Conservation (phyloP, 129 eudicot genomes). For the Oenanthe sinensis region DNA sequence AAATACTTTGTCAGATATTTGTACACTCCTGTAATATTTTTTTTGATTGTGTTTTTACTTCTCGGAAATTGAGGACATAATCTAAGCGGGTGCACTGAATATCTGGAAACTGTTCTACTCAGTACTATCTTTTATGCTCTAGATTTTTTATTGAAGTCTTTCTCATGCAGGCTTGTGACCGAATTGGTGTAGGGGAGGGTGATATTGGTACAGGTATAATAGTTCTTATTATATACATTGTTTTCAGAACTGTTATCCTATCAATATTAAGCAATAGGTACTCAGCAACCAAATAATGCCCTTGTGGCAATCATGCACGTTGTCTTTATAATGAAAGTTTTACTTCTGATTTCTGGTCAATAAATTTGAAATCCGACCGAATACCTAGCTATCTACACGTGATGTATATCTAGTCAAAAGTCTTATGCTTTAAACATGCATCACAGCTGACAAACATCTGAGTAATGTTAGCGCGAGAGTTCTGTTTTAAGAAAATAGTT, state of each 20-base stretch:
- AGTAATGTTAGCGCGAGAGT: neutral
- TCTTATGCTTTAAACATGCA: neutral
- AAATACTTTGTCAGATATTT: neutral
- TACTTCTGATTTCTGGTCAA: neutral
- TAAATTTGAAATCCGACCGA: neutral
- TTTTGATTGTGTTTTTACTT: neutral
- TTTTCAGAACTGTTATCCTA: neutral
- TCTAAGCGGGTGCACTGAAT: neutral
- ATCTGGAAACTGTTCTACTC: neutral
- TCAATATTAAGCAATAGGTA: neutral
- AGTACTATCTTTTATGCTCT: constrained; percentile 8
- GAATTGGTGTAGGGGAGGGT: constrained; percentile 59
- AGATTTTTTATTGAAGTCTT: constrained; percentile 11
- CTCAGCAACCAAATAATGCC: neutral
- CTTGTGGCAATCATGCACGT: neutral
- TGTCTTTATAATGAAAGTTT: neutral
- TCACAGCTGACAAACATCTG: neutral
- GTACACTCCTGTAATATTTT: neutral
- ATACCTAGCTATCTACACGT: neutral
- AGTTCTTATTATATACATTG: neutral
- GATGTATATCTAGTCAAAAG: neutral
- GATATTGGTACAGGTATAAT: constrained; percentile 62
- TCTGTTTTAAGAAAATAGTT: neutral
- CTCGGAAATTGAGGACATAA: neutral
- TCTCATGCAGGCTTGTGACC: constrained; percentile 60